Base-by-base conservation (phyloP, 2,329 filamentous ascomycete genomes). In the Hymenoscyphus fructigenus region DNA sequence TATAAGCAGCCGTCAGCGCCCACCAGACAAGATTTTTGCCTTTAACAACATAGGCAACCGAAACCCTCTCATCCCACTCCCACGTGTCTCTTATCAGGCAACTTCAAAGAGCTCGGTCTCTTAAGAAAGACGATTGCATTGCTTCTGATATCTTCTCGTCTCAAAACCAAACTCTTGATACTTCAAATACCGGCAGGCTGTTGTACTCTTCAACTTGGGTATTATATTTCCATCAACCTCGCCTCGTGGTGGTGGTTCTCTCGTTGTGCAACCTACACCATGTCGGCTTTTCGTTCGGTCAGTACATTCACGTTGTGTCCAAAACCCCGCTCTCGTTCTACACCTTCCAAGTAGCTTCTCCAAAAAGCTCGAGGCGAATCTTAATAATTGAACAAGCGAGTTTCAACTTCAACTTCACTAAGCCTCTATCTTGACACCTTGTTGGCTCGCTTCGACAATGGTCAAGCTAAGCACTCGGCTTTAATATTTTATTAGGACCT, bases 281-380 rank as follows among this genome's bases (percentile, higher is more conserved):
- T 29, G 68, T 70, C 66, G 69, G 69, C 60, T 67, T 65, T 59
- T 63, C 64, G 60, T 66, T 70, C 34, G 69, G 69, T 69, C 57
- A 57, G 53, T 57, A 14, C 26, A 57, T 50, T 50, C 20, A 50
- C 44, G 10, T 23, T 50, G 44, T 50, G 44, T 50, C 20, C 44
- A 50, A 50, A 47, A 50, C 44, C 44, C 44, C 20, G n/a, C 44
- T 26, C 20, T 10, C 26, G 12, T 44, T 4, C 57, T 56, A 5
- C 32, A 50, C 15, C 47, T 55, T 32, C 12, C 36, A 55, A n/a
- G 50, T 62, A 28, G 10, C n/a, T 10, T 17, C 41, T n/a, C 41
- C 41, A 50, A 23, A 23, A 23, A 50, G 20, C 20, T 12, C 10
- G 9, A 23, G 20, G 44, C 44, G 20, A 50, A 23, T 4, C 44